Base-by-base conservation (phyloP, 768 basidiomycete species). In the Pleurotus sapidus region DNA sequence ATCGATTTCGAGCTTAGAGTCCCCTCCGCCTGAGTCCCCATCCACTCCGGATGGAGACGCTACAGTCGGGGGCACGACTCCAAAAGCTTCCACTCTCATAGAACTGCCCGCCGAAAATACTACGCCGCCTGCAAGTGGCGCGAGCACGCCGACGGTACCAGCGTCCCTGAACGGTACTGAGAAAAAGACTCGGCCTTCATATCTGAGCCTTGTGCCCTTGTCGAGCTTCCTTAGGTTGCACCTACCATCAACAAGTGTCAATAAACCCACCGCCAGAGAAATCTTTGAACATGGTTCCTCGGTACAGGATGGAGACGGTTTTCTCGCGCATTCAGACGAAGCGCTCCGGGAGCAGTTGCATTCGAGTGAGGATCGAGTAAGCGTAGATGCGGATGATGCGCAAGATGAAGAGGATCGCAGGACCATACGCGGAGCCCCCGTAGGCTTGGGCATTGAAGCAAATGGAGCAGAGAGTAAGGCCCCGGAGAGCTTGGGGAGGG, bases 131-230 rank as follows among this genome's bases (percentile, higher is more conserved):
- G 70, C 72, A 1, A 85, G 86, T 65, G 84, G 87, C 2, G 66
- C 78, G 14, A 81, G 77, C 2, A 88, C 87, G 9, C 87, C 87
- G 3, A 86, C 77, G 11, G 69, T 70, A 45, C 61, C 71, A 39
- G 64, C 70, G 12, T 65, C 60, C n/a, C 51, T 38, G 15, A 9
- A n/a, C 3, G 49, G 38, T 23, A 18, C 39, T 24, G 38, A 54
- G 39, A 78, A 67, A 67, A 78, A 70, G 62, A 65, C 68, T 37
- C 75, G 74, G 47, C 72, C 76, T 37, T 84, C 85, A 20, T 54
- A 54, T 73, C 79, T 86, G 63, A 83, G 77, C 61, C 78, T 88
- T 60, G 78, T 82, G 48, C 83, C 87, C 4, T 77, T 89, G 39
- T 76, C 87, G 46, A 85, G 81, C 25, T 61, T 61, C 46, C 60